Conservation (phyloP, 805 yeast species). For the Lipomyces lipofer region DNA sequence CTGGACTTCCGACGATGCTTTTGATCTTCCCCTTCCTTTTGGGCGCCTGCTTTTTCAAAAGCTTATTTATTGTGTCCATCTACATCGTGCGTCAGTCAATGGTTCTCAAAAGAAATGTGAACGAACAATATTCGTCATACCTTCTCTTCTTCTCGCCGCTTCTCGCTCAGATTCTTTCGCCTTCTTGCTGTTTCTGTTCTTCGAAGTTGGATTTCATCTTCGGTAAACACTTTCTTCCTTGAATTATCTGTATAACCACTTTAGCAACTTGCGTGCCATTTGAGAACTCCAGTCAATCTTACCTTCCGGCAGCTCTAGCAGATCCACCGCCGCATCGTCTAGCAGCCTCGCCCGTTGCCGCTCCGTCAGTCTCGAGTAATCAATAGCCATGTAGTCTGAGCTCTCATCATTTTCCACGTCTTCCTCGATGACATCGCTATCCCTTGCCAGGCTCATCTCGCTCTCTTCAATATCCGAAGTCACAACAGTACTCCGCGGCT, state of each 20-base stretch:
- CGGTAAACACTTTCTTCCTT: constrained; percentile 64
- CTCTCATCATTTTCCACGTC: constrained; percentile 34
- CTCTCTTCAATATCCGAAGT: constrained; percentile 5
- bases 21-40: constrained; percentile 29
- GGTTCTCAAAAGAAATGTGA: not conserved
- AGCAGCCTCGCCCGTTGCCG: constrained; percentile 42
- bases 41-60: constrained; percentile 79
- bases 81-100: not conserved
- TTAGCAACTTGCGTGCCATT: not conserved
- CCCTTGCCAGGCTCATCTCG: not conserved
- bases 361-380: constrained; percentile 41
- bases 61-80: constrained; percentile 82
- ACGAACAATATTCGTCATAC: not conserved
- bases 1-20: constrained; percentile 13
- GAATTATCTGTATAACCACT: constrained; percentile 27
- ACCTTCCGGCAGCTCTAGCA: constrained; percentile 30
- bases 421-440: constrained; percentile 28
- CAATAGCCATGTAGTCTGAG: constrained; percentile 16
- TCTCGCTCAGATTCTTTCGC: constrained; percentile 79
- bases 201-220: constrained; percentile 77
- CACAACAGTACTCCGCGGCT: not conserved
- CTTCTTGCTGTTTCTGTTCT: constrained; percentile 87
- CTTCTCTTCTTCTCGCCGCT: constrained; percentile 87
- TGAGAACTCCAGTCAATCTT: not conserved
- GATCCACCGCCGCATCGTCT: constrained; percentile 33